Evolutionary conservation across 345 rosid species (phyloP).

Genomic region (Lumnitzera racemosa): DNA sequence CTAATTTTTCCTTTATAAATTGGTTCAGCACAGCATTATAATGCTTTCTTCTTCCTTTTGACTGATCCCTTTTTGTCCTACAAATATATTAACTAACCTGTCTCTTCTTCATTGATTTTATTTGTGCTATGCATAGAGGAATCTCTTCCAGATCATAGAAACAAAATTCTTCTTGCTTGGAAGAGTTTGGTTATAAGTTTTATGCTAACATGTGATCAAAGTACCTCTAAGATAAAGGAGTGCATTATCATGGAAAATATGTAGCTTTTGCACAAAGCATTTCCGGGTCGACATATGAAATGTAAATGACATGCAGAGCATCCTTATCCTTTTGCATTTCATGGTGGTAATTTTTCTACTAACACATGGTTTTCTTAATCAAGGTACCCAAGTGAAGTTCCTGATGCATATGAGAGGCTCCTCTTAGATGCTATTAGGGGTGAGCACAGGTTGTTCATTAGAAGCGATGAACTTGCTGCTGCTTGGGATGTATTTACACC

Average conservation of each 20-base stretch:
- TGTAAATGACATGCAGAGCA: neutral
- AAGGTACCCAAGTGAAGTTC: slow-evolving; percentile 33
- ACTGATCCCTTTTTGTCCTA: too few species aligned
- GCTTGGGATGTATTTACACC: slow-evolving; percentile 47
- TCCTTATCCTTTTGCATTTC: neutral
- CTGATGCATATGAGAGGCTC: slow-evolving; percentile 46
- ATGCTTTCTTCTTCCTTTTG: too few species aligned
- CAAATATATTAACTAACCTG: too few species aligned
- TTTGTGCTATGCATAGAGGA: neutral
- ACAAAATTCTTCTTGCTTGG: too few species aligned
- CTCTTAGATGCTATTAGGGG: slow-evolving; percentile 39
- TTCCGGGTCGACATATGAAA: too few species aligned
- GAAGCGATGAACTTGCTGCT: slow-evolving; percentile 52
- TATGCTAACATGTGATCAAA: too few species aligned
- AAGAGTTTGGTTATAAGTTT: too few species aligned
- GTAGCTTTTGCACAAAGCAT: neutral
- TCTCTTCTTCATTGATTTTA: neutral
- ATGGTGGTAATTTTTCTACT: neutral
- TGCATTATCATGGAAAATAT: neutral
- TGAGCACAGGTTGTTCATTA: slow-evolving; percentile 32
- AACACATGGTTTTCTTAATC: neutral
- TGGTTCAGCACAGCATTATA: too few species aligned
- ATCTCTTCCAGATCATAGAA: too few species aligned
- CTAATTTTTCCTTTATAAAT: too few species aligned
- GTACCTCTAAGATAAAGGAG: too few species aligned